Evolutionary conservation across 2,329 filamentous ascomycete genomes (phyloP), one percentile per base, ranked within the genome.

Genomic region (Golovinomyces cichoracearum): DNA sequence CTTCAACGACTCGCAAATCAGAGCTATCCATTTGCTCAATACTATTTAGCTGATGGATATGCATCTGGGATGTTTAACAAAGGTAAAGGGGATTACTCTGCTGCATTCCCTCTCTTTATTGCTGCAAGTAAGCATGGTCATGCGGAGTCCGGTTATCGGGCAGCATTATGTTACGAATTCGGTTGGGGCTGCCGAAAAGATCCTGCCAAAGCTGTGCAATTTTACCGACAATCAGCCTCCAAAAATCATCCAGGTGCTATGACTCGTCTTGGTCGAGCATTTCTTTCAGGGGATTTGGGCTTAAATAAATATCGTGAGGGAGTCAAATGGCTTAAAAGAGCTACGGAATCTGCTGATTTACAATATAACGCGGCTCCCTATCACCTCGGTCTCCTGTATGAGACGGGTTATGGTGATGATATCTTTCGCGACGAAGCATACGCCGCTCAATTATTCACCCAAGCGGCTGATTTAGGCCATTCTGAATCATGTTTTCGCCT

Each of bases 231-330:
- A 53, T 82, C 86, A 9, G 86, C 90, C 1, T 83, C 86, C 5
- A 95, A 94, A 63, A 83, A 85, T 51, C 90, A 98, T 58, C 90
- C 90, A 0, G 90, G 90, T 46, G 88, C 90, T 46, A 93, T 94
- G 73, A 83, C 85, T 49, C 79, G 90, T 50, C 73, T 98, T 48
- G 88, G 85, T 37, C 81, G 85, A 60, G 90, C 90, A 5, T 95
- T 88, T 63, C 65, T 98, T 49, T 80, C 78, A 3, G 85, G 85
- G 38, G 86, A 95, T 55, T 76, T 98, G 62, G 90, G 90, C 26
- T 65, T 80, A 19, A 85, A 83, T 61, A 74, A 81, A 50, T 92
- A 93, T 60, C 74, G 83, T 48, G 90, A 98, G 63, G 90, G 88
- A 7, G 68, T 95, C 55, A 94, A 93, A 63, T 98, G 90, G 90